Evolutionary conservation across 768 basidiomycete species (phyloP).

Genomic region (Kwoniella mangroviensis): DNA sequence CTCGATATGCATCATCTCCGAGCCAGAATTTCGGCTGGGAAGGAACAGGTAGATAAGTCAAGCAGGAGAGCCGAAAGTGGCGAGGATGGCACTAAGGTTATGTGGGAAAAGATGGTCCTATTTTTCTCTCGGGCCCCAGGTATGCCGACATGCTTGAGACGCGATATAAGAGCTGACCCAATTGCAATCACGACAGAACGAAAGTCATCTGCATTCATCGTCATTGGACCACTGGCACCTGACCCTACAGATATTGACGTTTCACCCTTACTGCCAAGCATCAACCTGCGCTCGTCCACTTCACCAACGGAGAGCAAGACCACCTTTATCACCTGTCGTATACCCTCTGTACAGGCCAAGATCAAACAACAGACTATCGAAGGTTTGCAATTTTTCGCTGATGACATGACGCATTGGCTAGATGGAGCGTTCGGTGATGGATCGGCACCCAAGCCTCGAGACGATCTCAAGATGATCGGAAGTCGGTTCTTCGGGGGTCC

Average conservation of each 20-base stretch:
- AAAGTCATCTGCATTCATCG: constrained; percentile 45
- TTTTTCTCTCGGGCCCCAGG: constrained; percentile 50
- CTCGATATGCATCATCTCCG: constrained; percentile 43
- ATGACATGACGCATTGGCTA: constrained; percentile 77
- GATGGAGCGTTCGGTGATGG: constrained; percentile 61
- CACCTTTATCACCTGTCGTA: constrained; percentile 40
- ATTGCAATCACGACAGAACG: constrained; percentile 26
- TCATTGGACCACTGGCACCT: constrained; percentile 49
- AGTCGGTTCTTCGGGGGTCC: constrained; percentile 65
- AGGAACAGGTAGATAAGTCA: not conserved
- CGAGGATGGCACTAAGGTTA: constrained; percentile 15
- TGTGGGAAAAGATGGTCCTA: constrained; percentile 49
- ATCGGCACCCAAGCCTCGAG: constrained; percentile 59
- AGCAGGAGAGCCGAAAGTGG: not conserved
- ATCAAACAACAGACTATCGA: constrained; percentile 69
- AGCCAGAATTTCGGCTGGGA: not conserved
- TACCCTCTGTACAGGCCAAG: constrained; percentile 67
- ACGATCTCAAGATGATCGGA: constrained; percentile 70
- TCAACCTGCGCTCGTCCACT: constrained; percentile 29
- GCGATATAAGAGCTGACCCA: not conserved
- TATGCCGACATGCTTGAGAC: constrained; percentile 11
- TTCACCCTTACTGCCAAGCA: constrained; percentile 34
- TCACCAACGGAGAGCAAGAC: constrained; percentile 19
- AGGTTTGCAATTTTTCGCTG: constrained; percentile 82
- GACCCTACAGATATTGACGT: constrained; percentile 36